Percentiles rank a stretch among this genome's conserved stretches.
Conservation (phyloP, 2,329 filamentous ascomycete species). For the Botrytis fragariae region DNA sequence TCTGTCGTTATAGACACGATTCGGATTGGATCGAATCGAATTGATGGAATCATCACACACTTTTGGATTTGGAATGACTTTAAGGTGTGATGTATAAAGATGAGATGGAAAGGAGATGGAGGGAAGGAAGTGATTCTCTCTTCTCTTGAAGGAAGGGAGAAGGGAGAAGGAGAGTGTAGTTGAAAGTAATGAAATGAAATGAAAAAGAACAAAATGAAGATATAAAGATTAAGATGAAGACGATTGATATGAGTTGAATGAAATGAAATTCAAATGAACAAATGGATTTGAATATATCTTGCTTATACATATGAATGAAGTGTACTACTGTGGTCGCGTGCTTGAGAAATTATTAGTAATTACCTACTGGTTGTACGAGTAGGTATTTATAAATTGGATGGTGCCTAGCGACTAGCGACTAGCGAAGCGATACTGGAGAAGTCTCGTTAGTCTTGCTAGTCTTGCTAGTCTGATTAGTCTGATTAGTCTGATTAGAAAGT, state of each 20-base stretch:
- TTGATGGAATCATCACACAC: neutral
- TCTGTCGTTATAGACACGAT: constrained; percentile 11
- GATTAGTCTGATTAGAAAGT: no score
- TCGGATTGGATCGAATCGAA: neutral
- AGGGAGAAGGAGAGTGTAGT: neutral
- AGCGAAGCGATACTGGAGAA: no score
- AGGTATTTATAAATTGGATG: neutral
- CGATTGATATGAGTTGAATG: neutral
- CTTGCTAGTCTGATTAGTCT: no score
- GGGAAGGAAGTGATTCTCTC: neutral
- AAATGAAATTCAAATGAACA: neutral
- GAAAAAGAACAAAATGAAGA: neutral
- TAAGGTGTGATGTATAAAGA: neutral
- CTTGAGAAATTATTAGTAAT: neutral
- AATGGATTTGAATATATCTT: neutral
- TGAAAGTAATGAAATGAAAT: constrained; percentile 10
- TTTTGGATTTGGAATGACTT: constrained; percentile 15
- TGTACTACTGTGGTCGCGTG: neutral
- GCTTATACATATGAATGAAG: neutral
- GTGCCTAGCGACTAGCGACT: neutral
- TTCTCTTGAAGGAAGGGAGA: no score
- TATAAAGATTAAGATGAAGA: neutral
- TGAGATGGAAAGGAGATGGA: neutral
- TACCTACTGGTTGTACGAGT: no score
- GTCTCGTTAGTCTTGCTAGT: no score